Evolutionary conservation across 371 early-diverging fungal species (phyloP).

Genomic region (Sporodiniella umbellata): DNA sequence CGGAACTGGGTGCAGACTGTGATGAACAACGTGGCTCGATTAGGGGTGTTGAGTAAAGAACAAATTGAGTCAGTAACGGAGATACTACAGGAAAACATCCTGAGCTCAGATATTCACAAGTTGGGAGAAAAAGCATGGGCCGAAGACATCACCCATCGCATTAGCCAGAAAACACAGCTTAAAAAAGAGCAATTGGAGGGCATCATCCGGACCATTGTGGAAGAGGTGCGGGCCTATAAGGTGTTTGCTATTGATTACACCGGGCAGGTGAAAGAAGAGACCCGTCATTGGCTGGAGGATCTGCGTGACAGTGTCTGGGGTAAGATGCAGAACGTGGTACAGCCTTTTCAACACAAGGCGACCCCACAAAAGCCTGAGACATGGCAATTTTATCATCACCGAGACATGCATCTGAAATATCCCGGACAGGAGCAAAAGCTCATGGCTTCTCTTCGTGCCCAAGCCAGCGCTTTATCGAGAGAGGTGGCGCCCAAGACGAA

Average conservation of each 20-base stretch:
- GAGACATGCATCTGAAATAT: background rate
- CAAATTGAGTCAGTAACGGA: constrained; percentile 11
- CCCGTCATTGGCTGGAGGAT: constrained; percentile 5
- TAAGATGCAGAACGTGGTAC: background rate
- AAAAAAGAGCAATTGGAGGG: constrained; percentile 14
- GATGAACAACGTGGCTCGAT: background rate
- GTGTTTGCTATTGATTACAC: constrained; percentile 18
- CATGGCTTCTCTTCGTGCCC: constrained; percentile 11
- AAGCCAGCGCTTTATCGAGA: constrained; percentile 10
- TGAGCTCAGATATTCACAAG: constrained; percentile 10
- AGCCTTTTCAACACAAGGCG: background rate
- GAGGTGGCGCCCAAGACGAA: constrained; percentile 11
- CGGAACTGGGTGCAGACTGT: constrained; percentile 10
- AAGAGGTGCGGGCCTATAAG: constrained; percentile 13
- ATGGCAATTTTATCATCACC: background rate
- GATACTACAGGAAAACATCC: constrained; percentile 4
- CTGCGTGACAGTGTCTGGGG: background rate
- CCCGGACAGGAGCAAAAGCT: background rate
- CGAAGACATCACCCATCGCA: constrained; percentile 3
- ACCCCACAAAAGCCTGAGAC: background rate
- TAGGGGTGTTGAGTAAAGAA: constrained; percentile 11
- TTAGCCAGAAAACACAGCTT: constrained; percentile 12
- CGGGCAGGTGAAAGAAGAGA: constrained; percentile 4
- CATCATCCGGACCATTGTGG: constrained; percentile 14
- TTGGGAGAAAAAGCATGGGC: constrained; percentile 19